phyloP scores from a whole-genome alignment of 768 basidiomycete genomes.

The Polyporus arcularius region DNA sequence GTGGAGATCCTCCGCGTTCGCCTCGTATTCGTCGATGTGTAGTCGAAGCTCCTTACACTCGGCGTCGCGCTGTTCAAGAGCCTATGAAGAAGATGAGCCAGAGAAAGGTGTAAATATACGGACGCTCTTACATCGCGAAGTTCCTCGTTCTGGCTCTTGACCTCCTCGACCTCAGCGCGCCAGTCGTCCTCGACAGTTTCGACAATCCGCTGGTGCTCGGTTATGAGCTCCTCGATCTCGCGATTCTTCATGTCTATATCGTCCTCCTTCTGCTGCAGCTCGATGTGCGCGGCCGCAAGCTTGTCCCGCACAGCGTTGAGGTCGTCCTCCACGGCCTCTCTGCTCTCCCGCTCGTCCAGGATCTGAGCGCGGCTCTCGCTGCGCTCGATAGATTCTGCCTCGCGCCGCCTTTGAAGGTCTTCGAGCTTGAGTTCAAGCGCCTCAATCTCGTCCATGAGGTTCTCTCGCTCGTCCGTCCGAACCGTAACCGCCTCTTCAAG shows the following conservation, averaged over 20 bases:
- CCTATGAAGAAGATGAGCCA: slow-evolving; percentile 40
- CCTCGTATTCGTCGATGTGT: slow-evolving; percentile 74
- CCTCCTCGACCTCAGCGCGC: slow-evolving; percentile 86
- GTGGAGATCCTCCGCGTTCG: slow-evolving; percentile 68
- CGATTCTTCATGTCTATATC: slow-evolving; percentile 77
- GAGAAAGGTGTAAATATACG: background rate
- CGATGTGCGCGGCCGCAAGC: slow-evolving; percentile 78
- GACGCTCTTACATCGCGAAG: slow-evolving; percentile 59
- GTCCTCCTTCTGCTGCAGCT: slow-evolving; percentile 84
- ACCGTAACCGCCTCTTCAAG: slow-evolving; percentile 55
- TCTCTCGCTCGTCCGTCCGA: slow-evolving; percentile 72
- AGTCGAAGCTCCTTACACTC: slow-evolving; percentile 77
- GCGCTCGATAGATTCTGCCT: slow-evolving; percentile 66
- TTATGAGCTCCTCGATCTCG: slow-evolving; percentile 78
- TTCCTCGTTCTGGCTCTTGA: slow-evolving; percentile 76
- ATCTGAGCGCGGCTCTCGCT: slow-evolving; percentile 73
- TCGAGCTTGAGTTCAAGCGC: slow-evolving; percentile 67
- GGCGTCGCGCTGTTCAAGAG: slow-evolving; percentile 75
- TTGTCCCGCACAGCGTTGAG: slow-evolving; percentile 74
- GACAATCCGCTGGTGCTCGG: slow-evolving; percentile 72
- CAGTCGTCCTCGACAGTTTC: slow-evolving; percentile 80
- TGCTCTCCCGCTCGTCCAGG: slow-evolving; percentile 69
- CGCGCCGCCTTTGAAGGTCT: slow-evolving; percentile 58
- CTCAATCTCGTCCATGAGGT: slow-evolving; percentile 66
- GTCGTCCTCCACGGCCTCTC: slow-evolving; percentile 79